Percentiles rank a stretch among this genome's conserved stretches.
phyloP scores from a whole-genome alignment of 208 protist genomes.

The Eutreptiella sp. region DNA sequence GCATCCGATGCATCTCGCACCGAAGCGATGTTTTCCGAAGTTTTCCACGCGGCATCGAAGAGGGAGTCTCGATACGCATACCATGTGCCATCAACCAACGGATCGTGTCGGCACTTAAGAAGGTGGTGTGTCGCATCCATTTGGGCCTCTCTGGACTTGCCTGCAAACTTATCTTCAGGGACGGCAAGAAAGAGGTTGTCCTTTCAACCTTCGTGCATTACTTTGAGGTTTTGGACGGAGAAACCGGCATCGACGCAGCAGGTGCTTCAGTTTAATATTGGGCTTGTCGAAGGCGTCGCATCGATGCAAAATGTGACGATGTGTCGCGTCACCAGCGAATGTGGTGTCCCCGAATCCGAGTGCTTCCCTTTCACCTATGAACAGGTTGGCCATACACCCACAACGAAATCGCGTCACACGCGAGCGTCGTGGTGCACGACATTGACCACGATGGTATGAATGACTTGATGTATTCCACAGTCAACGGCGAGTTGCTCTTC shows the following conservation, averaged over 20 bases:
- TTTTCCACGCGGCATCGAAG: too few relatives aligned
- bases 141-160: too few relatives aligned
- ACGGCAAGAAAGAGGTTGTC: slow-evolving; percentile 71
- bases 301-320: too few relatives aligned
- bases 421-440: slow-evolving; percentile 68
- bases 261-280: slow-evolving; percentile 8
- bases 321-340: too few relatives aligned
- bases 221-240: slow-evolving; percentile 55
- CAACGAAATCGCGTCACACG: slow-evolving; percentile 58
- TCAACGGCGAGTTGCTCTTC: slow-evolving; percentile 72
- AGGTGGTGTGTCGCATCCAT: too few relatives aligned
- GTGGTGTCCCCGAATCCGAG: slow-evolving; percentile 7
- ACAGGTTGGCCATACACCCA: slow-evolving; percentile 70
- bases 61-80: too few relatives aligned
- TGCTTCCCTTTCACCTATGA: neutral
- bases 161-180: too few relatives aligned
- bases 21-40: too few relatives aligned
- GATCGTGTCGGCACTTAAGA: too few relatives aligned
- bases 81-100: too few relatives aligned
- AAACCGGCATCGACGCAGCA: slow-evolving; percentile 46
- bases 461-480: slow-evolving; percentile 71
- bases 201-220: slow-evolving; percentile 62
- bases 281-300: too few relatives aligned
- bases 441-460: slow-evolving; percentile 64
- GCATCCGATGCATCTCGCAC: neutral